phyloP scores from a whole-genome alignment of 78 protist genomes.

The Dictyostelium firmibasis region DNA sequence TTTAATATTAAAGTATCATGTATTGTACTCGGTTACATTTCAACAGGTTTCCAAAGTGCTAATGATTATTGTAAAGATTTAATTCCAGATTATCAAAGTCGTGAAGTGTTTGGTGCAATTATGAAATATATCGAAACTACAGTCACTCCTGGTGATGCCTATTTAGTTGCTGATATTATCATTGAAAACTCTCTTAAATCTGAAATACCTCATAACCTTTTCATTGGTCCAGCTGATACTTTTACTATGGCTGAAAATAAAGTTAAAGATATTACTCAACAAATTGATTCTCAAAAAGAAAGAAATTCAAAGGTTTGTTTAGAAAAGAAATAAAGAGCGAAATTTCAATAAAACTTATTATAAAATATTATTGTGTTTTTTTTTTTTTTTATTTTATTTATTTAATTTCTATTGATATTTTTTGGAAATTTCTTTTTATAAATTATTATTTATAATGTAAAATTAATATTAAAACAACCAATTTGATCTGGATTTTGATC shows the following conservation, averaged over 20 bases:
- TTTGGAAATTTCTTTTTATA: too few species aligned
- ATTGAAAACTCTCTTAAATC: not conserved
- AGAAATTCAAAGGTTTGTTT: slow-evolving; percentile 10
- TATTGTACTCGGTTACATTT: slow-evolving; percentile 26
- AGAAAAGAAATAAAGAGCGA: too few species aligned
- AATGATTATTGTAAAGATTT: not conserved
- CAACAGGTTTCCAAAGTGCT: not conserved
- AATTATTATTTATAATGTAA: not conserved
- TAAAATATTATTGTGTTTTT: too few species aligned
- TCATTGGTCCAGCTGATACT: not conserved
- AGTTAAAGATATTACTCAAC: not conserved
- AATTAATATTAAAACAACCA: not conserved
- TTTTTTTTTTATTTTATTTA: too few species aligned
- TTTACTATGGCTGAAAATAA: not conserved
- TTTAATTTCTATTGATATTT: too few species aligned
- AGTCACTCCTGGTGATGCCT: not conserved
- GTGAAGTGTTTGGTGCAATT: not conserved
- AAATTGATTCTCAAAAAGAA: slow-evolving; percentile 20
- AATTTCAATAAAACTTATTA: too few species aligned
- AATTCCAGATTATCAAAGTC: not conserved
- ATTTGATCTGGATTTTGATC: not conserved
- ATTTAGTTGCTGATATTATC: slow-evolving; percentile 5
- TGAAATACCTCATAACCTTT: slow-evolving; percentile 1
- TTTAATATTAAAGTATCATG: slow-evolving; percentile 17
- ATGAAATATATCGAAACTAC: not conserved